Evolutionary conservation across 2,329 filamentous ascomycete species (phyloP), one percentile per base, ranked within the genome.

Genomic region (Paecilomyces fulvus): DNA sequence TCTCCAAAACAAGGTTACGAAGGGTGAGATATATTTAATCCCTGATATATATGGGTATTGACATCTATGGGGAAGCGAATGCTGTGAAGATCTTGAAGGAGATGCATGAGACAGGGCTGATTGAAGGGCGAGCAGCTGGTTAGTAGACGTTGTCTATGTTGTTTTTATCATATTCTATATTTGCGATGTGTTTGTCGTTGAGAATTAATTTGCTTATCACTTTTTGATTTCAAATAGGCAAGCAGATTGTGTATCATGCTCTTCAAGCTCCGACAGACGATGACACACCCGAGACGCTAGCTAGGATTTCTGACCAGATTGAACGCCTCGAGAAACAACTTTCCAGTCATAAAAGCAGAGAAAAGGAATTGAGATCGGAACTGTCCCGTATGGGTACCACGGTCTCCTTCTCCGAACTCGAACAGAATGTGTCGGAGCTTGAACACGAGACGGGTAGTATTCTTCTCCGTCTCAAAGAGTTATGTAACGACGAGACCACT

Each of bases 21-120:
- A 85, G 72, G 66, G 79, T 80, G 52, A 51, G 63, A 10, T 23
- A 25, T n/a, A 20, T 14, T 23, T 20, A 12, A 17, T 28, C 31
- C 23, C 10, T 53, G 17, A 37, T 14, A 3, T 37, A 14, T 51
- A 50, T 55, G 53, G 53, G 52, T 25, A 43, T 65, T 17, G 64
- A 59, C 7, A 59, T 49, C 17, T 10, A 52, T 3, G 37, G 3
- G 25, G n/a, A 79, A 81, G 82, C n/a, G 11, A 76, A 81, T 49
- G 78, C 83, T 23, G 78, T 78, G 28, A 88, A 86, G 68, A 65
- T 82, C 30, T 72, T 88, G 31, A 85, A 83, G 63, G 83, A 86
- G 58, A 73, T 88, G 67, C 79, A 83, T 58, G 82, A 86, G 61
- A 77, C 76, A 48, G 80, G 80, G 10, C 71, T 82, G 61, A 81